These are phyloP conservation scores for Eleusine indica DNA, from an alignment of 176 grass and related monocot species.

Conservation along the genomic window DNA sequence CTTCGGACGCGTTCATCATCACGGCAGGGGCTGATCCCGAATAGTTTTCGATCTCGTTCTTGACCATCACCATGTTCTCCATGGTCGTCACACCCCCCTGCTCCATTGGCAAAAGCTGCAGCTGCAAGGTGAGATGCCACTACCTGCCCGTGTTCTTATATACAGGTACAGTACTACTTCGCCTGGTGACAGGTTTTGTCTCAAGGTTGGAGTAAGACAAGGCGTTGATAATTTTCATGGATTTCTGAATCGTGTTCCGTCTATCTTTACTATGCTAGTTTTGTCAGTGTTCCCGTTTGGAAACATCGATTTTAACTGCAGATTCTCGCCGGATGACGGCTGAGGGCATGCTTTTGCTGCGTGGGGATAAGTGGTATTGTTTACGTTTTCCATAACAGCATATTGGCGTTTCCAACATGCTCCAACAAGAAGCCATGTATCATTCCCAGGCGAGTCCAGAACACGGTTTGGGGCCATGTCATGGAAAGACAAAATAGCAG, in stretches of 20 bases:
- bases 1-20: constrained; percentile 2
- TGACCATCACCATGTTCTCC: constrained; percentile 47
- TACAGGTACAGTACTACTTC: background rate
- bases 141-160: constrained; percentile 35
- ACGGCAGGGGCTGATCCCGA: background rate
- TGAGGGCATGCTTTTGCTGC: background rate
- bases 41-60: constrained; percentile 54
- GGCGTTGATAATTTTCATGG: constrained; percentile 23
- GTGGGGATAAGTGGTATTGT: background rate
- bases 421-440: constrained; percentile 33
- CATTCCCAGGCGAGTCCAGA: constrained; percentile 25
- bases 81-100: background rate
- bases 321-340: constrained; percentile 23
- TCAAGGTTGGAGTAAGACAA: background rate
- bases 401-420: constrained; percentile 26
- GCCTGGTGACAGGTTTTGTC: constrained; percentile 28
- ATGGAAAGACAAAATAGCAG: constrained; percentile 20
- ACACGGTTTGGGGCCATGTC: background rate
- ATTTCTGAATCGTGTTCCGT: background rate
- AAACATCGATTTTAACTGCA: constrained; percentile 27
- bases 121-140: constrained; percentile 28
- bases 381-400: background rate
- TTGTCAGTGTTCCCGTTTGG: background rate
- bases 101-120: background rate
- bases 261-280: constrained; percentile 32